These are phyloP conservation scores for Teratosphaeria destructans DNA, from an alignment of 2,329 filamentous ascomycete species.

Conservation along the genomic window DNA sequence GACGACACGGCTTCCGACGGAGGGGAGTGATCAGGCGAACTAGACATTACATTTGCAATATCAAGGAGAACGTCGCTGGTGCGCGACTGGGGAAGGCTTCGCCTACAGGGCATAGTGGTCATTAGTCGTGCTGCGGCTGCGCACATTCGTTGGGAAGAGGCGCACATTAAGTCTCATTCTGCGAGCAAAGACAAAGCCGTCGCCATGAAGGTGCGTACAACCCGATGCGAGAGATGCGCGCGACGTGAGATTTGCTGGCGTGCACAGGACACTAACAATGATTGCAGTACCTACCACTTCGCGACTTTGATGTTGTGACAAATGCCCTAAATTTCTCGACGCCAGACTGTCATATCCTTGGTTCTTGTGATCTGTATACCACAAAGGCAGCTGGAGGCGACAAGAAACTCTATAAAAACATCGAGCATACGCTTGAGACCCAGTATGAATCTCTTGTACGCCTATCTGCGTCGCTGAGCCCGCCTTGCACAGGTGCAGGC, in stretches of 20 bases:
- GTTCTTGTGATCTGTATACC: conserved; percentile 92
- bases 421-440: conserved; percentile 81
- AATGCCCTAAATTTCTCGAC: conserved; percentile 94
- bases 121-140: background rate
- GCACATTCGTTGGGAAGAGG: background rate
- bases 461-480: conserved; percentile 76
- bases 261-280: conserved; percentile 8
- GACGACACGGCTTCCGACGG: conserved; percentile 24
- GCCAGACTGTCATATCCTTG: conserved; percentile 80
- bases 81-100: conserved; percentile 9
- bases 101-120: background rate
- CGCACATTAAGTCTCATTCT: background rate
- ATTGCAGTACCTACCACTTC: conserved; percentile 74
- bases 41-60: background rate
- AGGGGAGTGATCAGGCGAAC: conserved; percentile 17
- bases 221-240: background rate
- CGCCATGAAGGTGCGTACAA: conserved; percentile 21
- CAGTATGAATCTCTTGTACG: conserved; percentile 83
- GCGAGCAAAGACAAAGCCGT: background rate
- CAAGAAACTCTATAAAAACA: conserved; percentile 94
- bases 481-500: conserved; percentile 43
- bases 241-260: background rate
- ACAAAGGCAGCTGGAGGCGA: conserved; percentile 92
- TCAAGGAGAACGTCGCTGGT: background rate
- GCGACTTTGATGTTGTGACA: conserved; percentile 83